Evolutionary conservation across 352 stramenopile species (phyloP), one percentile per base, ranked within the genome.

Genomic region (Phytophthora tentaculata): DNA sequence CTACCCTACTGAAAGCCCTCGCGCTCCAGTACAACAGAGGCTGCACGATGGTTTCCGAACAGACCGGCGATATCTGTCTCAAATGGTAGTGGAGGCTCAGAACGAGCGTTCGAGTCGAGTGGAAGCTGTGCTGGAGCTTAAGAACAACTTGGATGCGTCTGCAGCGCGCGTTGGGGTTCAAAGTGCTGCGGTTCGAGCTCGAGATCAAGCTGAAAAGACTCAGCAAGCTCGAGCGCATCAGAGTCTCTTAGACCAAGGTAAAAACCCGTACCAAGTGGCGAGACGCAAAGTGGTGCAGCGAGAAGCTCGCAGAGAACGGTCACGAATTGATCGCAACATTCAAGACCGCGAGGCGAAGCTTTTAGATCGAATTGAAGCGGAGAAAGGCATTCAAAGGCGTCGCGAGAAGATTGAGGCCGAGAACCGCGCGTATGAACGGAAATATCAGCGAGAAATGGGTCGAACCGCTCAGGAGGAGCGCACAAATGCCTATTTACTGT

Each of bases 221-320:
- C 44, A 75, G n/a, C 72, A 90, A 49, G 74, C 69, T 24, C 50
- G 64, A 1, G 61, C 71, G 16, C 89, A 89, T 47, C 73, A 89
- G 26, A 70, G 78, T 50, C 67, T 93, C 4, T 41, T 95, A 43
- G 71, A 76, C 23, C 84, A 92, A 28, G 87, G 87, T 6, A 79
- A 87, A 49, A 95, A 95, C 61, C 86, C 89, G 19, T 91, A 95
- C 61, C 84, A 95, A 47, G 82, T 91, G 3, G 68, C 82, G 2
- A 86, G 89, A 29, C 67, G 61, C 2, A 71, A 79, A 22, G 68
- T 80, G 5, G 81, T 91, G 12, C 67, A 79, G 13, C 68, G 74
- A 45, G 53, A 61, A 35, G 73, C 84, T 0, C 41, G 64, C 2
- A 67, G 64, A 1, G 74, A 92, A 37, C 80, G 81, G 0, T 47